A percentile compares a stretch with the other conserved stretches of the same genome.
Evolutionary conservation across 176 grass and related monocot genomes (phyloP).

Genomic region (Aegilops speltoides): DNA sequence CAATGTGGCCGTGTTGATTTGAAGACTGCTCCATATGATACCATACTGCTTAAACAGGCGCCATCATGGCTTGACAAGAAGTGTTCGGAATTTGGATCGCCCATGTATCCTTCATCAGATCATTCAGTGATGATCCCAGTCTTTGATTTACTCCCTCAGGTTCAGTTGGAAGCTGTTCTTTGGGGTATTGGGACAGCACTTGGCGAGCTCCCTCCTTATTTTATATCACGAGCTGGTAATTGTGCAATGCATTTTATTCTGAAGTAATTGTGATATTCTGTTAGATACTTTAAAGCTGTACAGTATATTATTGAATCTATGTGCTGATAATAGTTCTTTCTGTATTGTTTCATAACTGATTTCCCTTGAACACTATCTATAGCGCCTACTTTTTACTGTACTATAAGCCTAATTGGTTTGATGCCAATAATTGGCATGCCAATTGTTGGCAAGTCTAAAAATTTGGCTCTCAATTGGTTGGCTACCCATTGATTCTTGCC

Average conservation of each 20-base stretch:
- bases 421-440: too few relatives aligned
- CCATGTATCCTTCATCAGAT: slow-evolving; percentile 51
- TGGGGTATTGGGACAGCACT: slow-evolving; percentile 97
- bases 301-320: neutral
- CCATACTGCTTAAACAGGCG: slow-evolving; percentile 78
- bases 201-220: slow-evolving; percentile 98
- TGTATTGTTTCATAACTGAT: neutral
- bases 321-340: neutral
- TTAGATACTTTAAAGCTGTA: neutral
- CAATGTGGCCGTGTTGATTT: slow-evolving; percentile 93
- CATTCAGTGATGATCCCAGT: slow-evolving; percentile 79
- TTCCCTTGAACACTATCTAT: neutral
- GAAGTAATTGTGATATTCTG: slow-evolving; percentile 11
- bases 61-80: slow-evolving; percentile 97
- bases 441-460: too few relatives aligned
- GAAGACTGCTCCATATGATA: slow-evolving; percentile 91
- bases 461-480: too few relatives aligned
- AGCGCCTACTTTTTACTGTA: neutral
- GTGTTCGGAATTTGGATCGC: slow-evolving; percentile 87
- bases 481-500: too few relatives aligned
- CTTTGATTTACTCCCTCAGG: slow-evolving; percentile 75
- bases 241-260: neutral
- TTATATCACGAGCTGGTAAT: slow-evolving; percentile 96
- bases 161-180: slow-evolving; percentile 94
- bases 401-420: neutral